A percentile compares a stretch with the other conserved stretches of the same genome.
These are phyloP conservation scores for Trichoderma afroharzianum DNA, from an alignment of 2,329 filamentous ascomycete genomes.

Conservation along the genomic window DNA sequence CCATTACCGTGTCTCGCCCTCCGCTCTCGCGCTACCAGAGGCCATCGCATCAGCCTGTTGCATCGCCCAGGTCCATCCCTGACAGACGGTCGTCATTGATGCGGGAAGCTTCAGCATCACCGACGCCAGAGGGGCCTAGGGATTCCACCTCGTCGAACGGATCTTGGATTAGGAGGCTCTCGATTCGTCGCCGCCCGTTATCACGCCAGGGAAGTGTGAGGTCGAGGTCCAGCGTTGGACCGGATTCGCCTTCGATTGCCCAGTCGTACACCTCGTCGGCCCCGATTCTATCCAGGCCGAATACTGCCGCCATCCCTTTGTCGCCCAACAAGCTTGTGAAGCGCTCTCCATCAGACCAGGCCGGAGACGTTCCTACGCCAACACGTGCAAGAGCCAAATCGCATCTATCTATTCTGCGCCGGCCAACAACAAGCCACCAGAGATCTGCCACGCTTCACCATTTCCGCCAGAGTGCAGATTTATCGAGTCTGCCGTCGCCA, in stretches of 20 bases:
- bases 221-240: slow-evolving; percentile 62
- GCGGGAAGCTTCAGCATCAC: slow-evolving; percentile 35
- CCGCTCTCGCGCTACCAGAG: slow-evolving; percentile 38
- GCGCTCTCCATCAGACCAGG: slow-evolving; percentile 57
- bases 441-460: slow-evolving; percentile 67
- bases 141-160: slow-evolving; percentile 59
- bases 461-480: slow-evolving; percentile 33
- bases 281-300: slow-evolving; percentile 53
- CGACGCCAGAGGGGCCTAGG: slow-evolving; percentile 44
- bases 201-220: slow-evolving; percentile 62
- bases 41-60: slow-evolving; percentile 35
- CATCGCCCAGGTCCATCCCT: slow-evolving; percentile 37
- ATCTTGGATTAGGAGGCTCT: slow-evolving; percentile 72
- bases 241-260: slow-evolving; percentile 61
- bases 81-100: slow-evolving; percentile 43
- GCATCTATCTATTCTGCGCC: slow-evolving; percentile 62
- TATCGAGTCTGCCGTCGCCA: slow-evolving; percentile 23
- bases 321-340: slow-evolving; percentile 77
- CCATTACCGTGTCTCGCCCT: slow-evolving; percentile 32
- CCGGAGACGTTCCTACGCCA: slow-evolving; percentile 38
- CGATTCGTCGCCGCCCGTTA: slow-evolving; percentile 62
- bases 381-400: slow-evolving; percentile 52
- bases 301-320: slow-evolving; percentile 40
- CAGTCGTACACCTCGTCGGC: slow-evolving; percentile 65
- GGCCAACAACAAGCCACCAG: slow-evolving; percentile 77